phyloP scores from a whole-genome alignment of 2,329 filamentous ascomycete species.

The Diaporthe nobilis region DNA sequence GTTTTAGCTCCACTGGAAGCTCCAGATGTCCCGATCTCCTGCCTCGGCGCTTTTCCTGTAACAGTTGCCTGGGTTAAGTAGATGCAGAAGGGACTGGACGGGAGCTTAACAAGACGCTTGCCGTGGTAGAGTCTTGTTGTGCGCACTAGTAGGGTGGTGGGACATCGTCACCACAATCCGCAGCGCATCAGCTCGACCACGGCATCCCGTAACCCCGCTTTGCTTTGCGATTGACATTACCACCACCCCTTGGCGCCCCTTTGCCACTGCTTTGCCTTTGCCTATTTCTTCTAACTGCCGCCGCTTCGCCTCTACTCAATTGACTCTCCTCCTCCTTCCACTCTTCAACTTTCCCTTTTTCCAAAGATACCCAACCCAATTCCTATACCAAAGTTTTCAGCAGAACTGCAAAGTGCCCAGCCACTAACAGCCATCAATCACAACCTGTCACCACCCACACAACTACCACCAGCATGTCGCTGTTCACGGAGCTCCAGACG shows the following conservation, averaged over 20 bases:
- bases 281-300: slow-evolving; percentile 31
- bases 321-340: not conserved
- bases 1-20: slow-evolving; percentile 31
- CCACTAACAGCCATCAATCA: not conserved
- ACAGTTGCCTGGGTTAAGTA: not conserved
- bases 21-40: slow-evolving; percentile 31
- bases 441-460: not conserved
- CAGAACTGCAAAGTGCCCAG: not conserved
- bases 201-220: slow-evolving; percentile 37
- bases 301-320: not conserved
- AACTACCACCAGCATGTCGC: slow-evolving; percentile 48
- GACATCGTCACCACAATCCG: slow-evolving; percentile 25
- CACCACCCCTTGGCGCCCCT: slow-evolving; percentile 26
- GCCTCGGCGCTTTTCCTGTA: slow-evolving; percentile 27
- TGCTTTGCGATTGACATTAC: slow-evolving; percentile 32
- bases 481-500: slow-evolving; percentile 73
- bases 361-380: slow-evolving; percentile 26
- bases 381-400: not conserved
- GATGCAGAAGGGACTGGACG: not conserved
- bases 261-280: slow-evolving; percentile 22
- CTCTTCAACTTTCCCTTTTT: slow-evolving; percentile 9
- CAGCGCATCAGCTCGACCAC: slow-evolving; percentile 3
- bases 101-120: not conserved
- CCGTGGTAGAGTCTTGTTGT: not conserved
- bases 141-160: not conserved